A percentile compares a stretch with the other conserved stretches of the same genome.
Conservation (phyloP, 768 basidiomycete species). For the Trichaptum fuscoviolaceum region DNA sequence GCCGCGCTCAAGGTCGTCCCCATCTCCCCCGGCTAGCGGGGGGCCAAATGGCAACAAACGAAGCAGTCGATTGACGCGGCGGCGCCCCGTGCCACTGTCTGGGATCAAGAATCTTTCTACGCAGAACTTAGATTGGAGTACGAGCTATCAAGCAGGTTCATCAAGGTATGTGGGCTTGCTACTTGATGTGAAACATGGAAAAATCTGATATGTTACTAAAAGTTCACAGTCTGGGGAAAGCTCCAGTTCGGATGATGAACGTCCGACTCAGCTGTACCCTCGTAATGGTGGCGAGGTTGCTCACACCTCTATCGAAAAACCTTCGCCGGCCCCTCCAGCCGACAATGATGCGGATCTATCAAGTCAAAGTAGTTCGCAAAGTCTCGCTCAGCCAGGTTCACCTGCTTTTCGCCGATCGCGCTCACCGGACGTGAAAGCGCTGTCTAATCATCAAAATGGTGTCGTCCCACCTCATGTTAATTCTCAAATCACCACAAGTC, state of each 20-base stretch:
- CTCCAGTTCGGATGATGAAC: slow-evolving; percentile 55
- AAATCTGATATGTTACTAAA: neutral
- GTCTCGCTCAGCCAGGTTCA: neutral
- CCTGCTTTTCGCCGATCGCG: neutral
- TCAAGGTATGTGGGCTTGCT: slow-evolving; percentile 50
- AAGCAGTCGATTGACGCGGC: slow-evolving; percentile 7
- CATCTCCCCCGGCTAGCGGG: slow-evolving; percentile 61
- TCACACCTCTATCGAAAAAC: neutral
- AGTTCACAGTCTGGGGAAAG: slow-evolving; percentile 48
- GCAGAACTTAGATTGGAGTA: slow-evolving; percentile 63
- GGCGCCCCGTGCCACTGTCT: slow-evolving; percentile 14
- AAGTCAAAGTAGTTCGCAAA: neutral
- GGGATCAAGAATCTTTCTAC: slow-evolving; percentile 14
- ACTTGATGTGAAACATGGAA: slow-evolving; percentile 1
- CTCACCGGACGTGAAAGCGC: neutral
- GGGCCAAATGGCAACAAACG: slow-evolving; percentile 45
- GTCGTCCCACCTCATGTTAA: neutral
- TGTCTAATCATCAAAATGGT: neutral
- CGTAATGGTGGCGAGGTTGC: neutral
- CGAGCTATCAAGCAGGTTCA: slow-evolving; percentile 83
- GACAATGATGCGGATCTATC: neutral
- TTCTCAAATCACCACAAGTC: neutral
- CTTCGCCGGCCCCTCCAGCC: neutral
- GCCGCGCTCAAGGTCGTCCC: slow-evolving; percentile 76
- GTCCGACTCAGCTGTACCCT: slow-evolving; percentile 5